Percentiles rank a stretch among this genome's conserved stretches.
Evolutionary conservation across 129 eudicot species (phyloP).

Genomic region (Tagetes patula): DNA sequence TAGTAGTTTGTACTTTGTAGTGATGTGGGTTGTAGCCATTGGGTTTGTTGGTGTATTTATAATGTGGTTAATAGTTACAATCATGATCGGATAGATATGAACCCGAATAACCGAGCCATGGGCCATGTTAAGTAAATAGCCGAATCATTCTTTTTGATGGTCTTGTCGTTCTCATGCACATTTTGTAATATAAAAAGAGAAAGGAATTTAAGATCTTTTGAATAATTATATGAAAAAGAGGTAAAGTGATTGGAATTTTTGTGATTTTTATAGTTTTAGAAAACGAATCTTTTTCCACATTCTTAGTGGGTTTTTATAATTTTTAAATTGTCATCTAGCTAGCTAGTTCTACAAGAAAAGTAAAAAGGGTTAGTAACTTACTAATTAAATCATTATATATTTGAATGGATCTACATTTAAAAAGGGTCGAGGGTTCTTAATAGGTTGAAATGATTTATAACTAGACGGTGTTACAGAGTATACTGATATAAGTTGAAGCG

Average conservation of each 20-base stretch:
- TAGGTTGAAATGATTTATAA: too few relatives aligned
- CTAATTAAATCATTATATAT: too few relatives aligned
- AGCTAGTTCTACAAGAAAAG: neutral
- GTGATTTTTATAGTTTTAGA: neutral
- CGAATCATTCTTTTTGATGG: constrained; percentile 38
- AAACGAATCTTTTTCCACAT: neutral
- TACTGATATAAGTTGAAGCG: too few relatives aligned
- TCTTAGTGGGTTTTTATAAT: neutral
- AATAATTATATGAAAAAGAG: neutral
- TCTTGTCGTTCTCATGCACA: constrained; percentile 37
- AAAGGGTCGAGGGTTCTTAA: too few relatives aligned
- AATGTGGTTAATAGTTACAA: constrained; percentile 25
- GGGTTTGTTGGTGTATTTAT: constrained; percentile 25
- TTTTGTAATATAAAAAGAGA: constrained; percentile 3
- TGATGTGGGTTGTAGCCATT: constrained; percentile 23
- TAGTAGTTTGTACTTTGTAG: constrained; percentile 5
- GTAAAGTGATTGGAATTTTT: constrained; percentile 12
- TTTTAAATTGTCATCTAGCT: neutral
- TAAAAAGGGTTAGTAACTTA: neutral
- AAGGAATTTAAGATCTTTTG: constrained; percentile 21
- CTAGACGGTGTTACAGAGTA: too few relatives aligned
- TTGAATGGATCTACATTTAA: neutral
- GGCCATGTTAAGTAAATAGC: constrained; percentile 20
- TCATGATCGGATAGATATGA: constrained; percentile 28
- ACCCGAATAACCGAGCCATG: constrained; percentile 22